Evolutionary conservation across 2,329 filamentous ascomycete species (phyloP).

Genomic region (Diaporthe sp.): DNA sequence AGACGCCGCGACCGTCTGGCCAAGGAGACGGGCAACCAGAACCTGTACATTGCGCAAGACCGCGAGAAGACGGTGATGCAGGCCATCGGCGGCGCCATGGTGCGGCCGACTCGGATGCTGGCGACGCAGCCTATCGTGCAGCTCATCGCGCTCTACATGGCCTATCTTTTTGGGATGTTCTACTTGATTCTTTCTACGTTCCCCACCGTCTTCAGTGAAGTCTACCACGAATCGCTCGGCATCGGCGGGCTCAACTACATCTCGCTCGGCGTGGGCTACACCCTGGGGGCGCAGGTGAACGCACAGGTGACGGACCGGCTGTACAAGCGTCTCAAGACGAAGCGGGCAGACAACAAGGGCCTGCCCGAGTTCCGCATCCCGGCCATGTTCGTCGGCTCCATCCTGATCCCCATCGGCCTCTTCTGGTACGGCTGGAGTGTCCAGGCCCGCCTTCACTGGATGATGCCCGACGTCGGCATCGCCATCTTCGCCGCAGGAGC

Average conservation of each 20-base stretch:
- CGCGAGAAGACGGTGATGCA: conserved; percentile 44
- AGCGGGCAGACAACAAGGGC: conserved; percentile 39
- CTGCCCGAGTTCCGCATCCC: conserved; percentile 61
- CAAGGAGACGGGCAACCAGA: conserved; percentile 67
- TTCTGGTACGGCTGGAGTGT: conserved; percentile 61
- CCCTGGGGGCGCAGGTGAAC: conserved; percentile 52
- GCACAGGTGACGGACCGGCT: conserved; percentile 59
- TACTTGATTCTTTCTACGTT: conserved; percentile 66
- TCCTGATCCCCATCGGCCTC: conserved; percentile 58
- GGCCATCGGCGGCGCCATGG: conserved; percentile 37
- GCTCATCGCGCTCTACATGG: conserved; percentile 61
- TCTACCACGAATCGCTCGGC: conserved; percentile 49
- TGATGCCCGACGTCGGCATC: conserved; percentile 58
- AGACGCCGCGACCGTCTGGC: conserved; percentile 68
- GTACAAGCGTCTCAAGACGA: conserved; percentile 55
- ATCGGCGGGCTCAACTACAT: conserved; percentile 54
- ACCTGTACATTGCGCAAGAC: conserved; percentile 65
- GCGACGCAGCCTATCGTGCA: conserved; percentile 65
- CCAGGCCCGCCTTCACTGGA: conserved; percentile 57
- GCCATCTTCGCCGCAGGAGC: conserved; percentile 52
- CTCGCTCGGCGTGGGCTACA: conserved; percentile 50
- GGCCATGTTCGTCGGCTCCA: conserved; percentile 63
- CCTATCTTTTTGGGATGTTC: conserved; percentile 63
- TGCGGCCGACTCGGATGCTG: conserved; percentile 54
- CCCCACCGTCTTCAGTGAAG: conserved; percentile 57